Evolutionary conservation across 306 rosid species (phyloP), one percentile per base, ranked within the genome.

Genomic region (Morella rubra): DNA sequence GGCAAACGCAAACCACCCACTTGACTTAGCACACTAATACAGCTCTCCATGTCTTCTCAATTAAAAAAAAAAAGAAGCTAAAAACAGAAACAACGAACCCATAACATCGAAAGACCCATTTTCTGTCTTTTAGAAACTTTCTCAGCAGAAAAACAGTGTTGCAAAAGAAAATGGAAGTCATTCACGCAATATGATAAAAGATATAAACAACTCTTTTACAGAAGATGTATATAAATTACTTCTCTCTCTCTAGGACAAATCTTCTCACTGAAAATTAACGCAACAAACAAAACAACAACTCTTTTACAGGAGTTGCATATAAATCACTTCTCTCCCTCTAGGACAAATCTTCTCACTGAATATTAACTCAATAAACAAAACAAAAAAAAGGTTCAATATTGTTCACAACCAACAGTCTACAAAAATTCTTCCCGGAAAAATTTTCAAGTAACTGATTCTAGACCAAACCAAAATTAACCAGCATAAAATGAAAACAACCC

Each of bases 131-230:
- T 59, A 15, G 50, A 3, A 45, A 70, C 41, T 47, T 61, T 51
- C 72, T 47, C 46, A 22, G n/a, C 44, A 60, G 50, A 4, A 27
- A 60, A 51, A 78, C 73, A n/a, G 47, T 13, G 20, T 40, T 73
- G 7, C 24, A 53, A 55, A 8, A 55, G 8, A 55, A 19, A 15
- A 18, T 13, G 16, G 18, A 50, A 10, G 6, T 53, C 18, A 15
- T 53, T 53, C 7, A 16, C 8, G 5, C 0, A 15, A 7, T 15
- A 4, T 13, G 5, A 50, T 12, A 50, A 14, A 59, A 24, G 13
- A 11, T 15, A 59, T 13, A 7, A 59, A 59, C 24, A 40, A 59
- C 42, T 59, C 18, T 24, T 20, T 11, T 3, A 58, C 27, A 10
- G 32, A 22, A 58, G 22, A 22, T 20, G 32, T 50, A 58, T 8